These are phyloP conservation scores for Pseudonectria foliicola DNA, from an alignment of 2,329 filamentous ascomycete genomes.

Conservation along the genomic window DNA sequence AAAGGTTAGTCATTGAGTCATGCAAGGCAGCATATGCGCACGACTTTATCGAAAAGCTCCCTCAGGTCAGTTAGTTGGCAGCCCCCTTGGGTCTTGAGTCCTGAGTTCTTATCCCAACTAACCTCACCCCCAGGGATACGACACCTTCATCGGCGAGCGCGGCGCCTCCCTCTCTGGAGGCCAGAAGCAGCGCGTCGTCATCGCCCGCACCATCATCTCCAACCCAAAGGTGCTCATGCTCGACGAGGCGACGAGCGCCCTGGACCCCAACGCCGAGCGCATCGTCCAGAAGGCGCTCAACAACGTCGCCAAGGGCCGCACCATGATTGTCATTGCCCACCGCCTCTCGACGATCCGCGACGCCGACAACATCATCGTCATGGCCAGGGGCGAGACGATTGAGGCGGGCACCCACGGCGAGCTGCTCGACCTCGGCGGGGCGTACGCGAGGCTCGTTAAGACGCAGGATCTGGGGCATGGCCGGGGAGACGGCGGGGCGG, in stretches of 20 bases:
- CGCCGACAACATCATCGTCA: slow-evolving; percentile 60
- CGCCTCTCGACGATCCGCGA: slow-evolving; percentile 51
- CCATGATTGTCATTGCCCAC: slow-evolving; percentile 61
- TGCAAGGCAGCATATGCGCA: slow-evolving; percentile 45
- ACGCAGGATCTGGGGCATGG: slow-evolving; percentile 32
- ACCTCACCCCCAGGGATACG: slow-evolving; percentile 39
- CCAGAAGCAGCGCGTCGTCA: slow-evolving; percentile 59
- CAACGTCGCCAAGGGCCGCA: slow-evolving; percentile 47
- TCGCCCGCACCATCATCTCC: slow-evolving; percentile 59
- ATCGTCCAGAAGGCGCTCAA: slow-evolving; percentile 51
- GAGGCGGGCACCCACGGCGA: slow-evolving; percentile 57
- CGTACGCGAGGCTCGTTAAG: slow-evolving; percentile 46
- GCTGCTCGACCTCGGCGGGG: slow-evolving; percentile 39
- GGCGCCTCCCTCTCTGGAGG: slow-evolving; percentile 61
- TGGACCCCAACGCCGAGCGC: slow-evolving; percentile 38
- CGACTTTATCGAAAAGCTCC: slow-evolving; percentile 44
- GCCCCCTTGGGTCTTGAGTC: slow-evolving; percentile 13
- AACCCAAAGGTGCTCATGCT: slow-evolving; percentile 57
- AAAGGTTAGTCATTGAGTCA: slow-evolving; percentile 37
- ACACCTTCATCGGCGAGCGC: slow-evolving; percentile 56
- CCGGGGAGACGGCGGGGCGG: slow-evolving; percentile 1
- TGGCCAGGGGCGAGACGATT: slow-evolving; percentile 50
- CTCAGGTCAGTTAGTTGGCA: slow-evolving; percentile 22
- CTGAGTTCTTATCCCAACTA: neutral
- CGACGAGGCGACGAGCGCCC: slow-evolving; percentile 61